phyloP scores from a whole-genome alignment of 192 early-diverging fungal species.

The Rhizophagus sp. region DNA sequence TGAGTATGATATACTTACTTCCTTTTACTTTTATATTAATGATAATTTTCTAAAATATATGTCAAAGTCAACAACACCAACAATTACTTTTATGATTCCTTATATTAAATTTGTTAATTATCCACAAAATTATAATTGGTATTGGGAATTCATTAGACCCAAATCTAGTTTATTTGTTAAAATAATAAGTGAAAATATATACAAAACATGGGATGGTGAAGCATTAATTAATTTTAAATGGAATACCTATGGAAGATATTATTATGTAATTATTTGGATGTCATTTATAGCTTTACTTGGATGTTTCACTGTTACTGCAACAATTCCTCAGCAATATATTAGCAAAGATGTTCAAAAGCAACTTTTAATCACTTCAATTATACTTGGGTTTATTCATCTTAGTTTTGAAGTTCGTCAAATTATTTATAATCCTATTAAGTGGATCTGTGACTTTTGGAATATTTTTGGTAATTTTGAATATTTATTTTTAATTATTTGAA shows the following conservation, averaged over 20 bases:
- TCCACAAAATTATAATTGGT: background rate
- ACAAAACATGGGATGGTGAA: conserved; percentile 9
- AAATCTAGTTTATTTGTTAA: background rate
- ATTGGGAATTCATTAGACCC: background rate
- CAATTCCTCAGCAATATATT: background rate
- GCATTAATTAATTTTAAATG: conserved; percentile 17
- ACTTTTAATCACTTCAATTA: background rate
- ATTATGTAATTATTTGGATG: background rate
- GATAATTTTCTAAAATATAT: too few species aligned
- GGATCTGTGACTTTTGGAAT: background rate
- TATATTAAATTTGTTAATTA: background rate
- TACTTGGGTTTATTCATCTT: background rate
- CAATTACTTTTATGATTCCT: background rate
- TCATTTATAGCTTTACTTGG: background rate
- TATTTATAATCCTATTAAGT: background rate
- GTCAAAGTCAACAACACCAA: too few species aligned
- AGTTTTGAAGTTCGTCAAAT: conserved; percentile 11
- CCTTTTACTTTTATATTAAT: too few species aligned
- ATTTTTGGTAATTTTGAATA: background rate
- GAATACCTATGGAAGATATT: conserved; percentile 5
- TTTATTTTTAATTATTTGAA: background rate
- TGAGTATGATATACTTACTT: too few species aligned
- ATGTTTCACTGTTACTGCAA: background rate
- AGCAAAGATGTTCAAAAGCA: background rate
- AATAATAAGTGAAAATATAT: background rate